Base-by-base conservation (phyloP, 148 eudicot species). In the Heliosperma pusillum region DNA sequence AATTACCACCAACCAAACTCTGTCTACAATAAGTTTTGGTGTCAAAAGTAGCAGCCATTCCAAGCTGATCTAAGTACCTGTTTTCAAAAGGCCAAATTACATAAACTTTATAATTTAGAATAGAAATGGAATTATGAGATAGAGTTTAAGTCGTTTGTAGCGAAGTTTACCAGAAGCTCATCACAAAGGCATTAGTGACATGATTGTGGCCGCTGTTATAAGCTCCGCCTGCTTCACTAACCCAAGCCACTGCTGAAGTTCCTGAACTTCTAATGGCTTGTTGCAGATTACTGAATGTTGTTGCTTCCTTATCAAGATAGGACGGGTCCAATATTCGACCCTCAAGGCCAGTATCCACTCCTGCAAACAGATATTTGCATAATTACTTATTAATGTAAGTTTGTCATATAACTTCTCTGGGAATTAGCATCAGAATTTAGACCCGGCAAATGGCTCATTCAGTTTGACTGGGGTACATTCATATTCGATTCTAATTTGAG, bases 61-160 rank as follows among this genome's bases (percentile, higher is more conserved):
- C 97, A 53, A 92, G 83, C 85, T 92, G 97, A 81, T 92, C 97
- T 69, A 92, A 69, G 78, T 92, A 92, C 97, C 97, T 91, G 83
- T 30, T 24, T 15, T 76, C 69, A 47, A 24, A 30, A 64, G 16
- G 16, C 50, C 66, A 27, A 40, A 36, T 17, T 63, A 29, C 55
- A 27, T 27, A 62, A 66, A 26, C 53, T 45, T 52, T 5, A 12
- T 71, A 15, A 66, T 67, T 30, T 22, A 42, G 10, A 79, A 4
- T 8, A 50, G 13, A 20, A 40, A 56, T 20, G 29, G 0, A 50
- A 69, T 13, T 1, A 11, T 25, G 1, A 3, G 52, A 45, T 42
- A 25, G 3, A 25, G 2, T 56, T 55, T 25, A 2, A 45, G 58
- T 55, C 5, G 30, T 7, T 62, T 3, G 62, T 24, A 60, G 69